phyloP scores from a whole-genome alignment of 208 protist genomes.

The Trypanosoma congolense region DNA sequence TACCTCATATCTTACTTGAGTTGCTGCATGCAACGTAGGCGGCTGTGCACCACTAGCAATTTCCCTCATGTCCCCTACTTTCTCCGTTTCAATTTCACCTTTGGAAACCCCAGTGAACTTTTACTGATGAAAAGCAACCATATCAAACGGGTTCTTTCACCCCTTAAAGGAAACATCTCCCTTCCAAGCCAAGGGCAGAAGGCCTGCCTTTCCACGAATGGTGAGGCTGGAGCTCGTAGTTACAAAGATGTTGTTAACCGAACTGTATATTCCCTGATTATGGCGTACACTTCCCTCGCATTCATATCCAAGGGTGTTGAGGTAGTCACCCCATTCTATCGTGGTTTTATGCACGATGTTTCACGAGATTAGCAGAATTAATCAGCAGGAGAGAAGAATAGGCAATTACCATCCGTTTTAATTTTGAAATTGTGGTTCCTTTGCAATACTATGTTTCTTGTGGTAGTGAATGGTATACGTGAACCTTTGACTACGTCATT shows the following conservation, averaged over 20 bases:
- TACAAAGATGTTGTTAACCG: conserved; percentile 80
- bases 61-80: too few species aligned
- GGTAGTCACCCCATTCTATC: conserved; percentile 59
- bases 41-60: too few species aligned
- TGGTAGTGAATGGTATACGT: conserved; percentile 41
- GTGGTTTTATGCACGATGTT: conserved; percentile 79
- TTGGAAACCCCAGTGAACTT: neutral
- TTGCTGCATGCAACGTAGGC: too few species aligned
- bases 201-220: neutral
- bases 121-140: conserved; percentile 12
- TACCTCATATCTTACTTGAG: too few species aligned
- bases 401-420: conserved; percentile 61
- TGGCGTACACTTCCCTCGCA: conserved; percentile 81
- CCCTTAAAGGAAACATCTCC: conserved; percentile 11
- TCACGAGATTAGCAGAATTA: conserved; percentile 85
- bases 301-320: conserved; percentile 76
- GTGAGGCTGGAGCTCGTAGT: conserved; percentile 13
- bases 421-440: conserved; percentile 86
- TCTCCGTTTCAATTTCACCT: too few species aligned
- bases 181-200: neutral
- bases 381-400: conserved; percentile 61
- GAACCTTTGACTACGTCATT: conserved; percentile 59
- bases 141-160: conserved; percentile 18
- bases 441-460: conserved; percentile 31
- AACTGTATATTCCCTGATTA: conserved; percentile 76